Evolutionary conservation across 805 yeast genomes (phyloP), one percentile per base, ranked within the genome.

Genomic region (Metschnikowia noctiluminum): DNA sequence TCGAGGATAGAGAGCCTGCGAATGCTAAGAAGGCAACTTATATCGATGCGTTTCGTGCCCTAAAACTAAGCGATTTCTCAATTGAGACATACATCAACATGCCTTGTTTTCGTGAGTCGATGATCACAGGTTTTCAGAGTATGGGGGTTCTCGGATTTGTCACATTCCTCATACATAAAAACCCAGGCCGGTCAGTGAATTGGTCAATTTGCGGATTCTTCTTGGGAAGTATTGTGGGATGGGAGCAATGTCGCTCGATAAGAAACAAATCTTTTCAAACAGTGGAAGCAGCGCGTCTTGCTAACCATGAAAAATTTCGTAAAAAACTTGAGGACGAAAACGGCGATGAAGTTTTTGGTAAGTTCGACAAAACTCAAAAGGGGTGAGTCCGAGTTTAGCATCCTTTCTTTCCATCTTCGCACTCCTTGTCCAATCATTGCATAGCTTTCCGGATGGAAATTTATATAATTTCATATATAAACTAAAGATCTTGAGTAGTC

Each of bases 201-300:
- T 91, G 97, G 96, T 84, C 85, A 9, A 74, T 87, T 43, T 86
- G 87, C 35, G 96, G 94, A 3, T 80, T 89, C 54, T 66, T 87
- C 48, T 63, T 89, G 16, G 97, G 97, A 0, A 82, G 88, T 40
- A 76, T 87, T 0, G 82, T 87, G 28, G 88, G 96, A 1, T 91
- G 96, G 96, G 97, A 91, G 63, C 96, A 89, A 66, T 91, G 98
- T 65, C 76, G 96, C 50, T 74, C 81, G 42, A 76, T 81, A 41
- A 76, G 96, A 63, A 75, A 84, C 59, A 78, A 80, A 53, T 81
- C 87, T 46, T 76, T 81, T 62, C 78, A 79, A 51, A 82, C 84
- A 49, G 85, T 91, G 42, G 82, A 80, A 49, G 66, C 78, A 59
- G 96, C 96, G 0, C 83, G 81, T 57, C 79, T 78, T 49, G 72